phyloP scores from a whole-genome alignment of 306 rosid genomes.

The Amphicarpaea edgeworthii region DNA sequence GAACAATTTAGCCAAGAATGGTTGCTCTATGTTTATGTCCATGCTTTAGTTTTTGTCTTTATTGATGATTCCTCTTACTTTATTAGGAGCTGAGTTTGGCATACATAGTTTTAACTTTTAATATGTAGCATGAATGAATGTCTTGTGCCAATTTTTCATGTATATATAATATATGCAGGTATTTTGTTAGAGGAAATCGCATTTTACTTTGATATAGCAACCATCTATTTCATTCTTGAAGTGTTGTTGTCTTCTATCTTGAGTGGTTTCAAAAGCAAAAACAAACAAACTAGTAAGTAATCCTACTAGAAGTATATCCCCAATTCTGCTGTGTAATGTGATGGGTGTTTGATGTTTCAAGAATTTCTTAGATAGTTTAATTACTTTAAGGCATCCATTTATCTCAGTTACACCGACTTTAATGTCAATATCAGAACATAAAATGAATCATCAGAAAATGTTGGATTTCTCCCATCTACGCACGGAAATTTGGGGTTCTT shows the following conservation, averaged over 20 bases:
- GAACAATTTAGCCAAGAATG: constrained; percentile 43
- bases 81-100: background rate
- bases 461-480: too few species aligned
- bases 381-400: background rate
- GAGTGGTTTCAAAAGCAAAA: background rate
- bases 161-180: too few species aligned
- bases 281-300: too few species aligned
- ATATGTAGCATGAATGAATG: background rate
- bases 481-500: too few species aligned
- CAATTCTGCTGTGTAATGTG: background rate
- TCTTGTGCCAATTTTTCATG: constrained; percentile 15
- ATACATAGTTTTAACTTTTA: constrained; percentile 15
- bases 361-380: background rate
- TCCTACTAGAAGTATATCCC: background rate
- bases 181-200: constrained; percentile 1
- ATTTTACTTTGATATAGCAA: background rate
- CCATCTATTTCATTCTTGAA: background rate
- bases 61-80: background rate
- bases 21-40: background rate
- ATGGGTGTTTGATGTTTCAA: background rate
- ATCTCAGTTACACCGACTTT: constrained; percentile 29
- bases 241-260: background rate
- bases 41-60: constrained; percentile 8
- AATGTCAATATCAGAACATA: background rate
- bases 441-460: constrained; percentile 11